phyloP scores from a whole-genome alignment of 2,329 filamentous ascomycete species.

The Diaporthe vexans region DNA sequence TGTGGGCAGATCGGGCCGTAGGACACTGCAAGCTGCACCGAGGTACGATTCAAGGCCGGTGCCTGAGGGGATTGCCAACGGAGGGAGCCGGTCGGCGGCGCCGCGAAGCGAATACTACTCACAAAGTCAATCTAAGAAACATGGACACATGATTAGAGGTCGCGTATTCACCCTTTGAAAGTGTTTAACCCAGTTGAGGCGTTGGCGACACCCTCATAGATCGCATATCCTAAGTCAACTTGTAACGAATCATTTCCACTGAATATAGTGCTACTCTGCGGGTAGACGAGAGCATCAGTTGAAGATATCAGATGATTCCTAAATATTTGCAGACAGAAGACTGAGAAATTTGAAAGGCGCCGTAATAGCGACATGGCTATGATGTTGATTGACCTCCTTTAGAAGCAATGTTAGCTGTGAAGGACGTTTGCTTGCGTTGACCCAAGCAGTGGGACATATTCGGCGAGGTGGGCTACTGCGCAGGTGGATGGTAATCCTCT shows the following conservation, averaged over 20 bases:
- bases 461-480: neutral
- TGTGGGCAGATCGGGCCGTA: constrained; percentile 33
- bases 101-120: constrained; percentile 27
- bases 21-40: neutral
- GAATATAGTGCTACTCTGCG: constrained; percentile 5
- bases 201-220: neutral
- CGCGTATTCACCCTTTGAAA: neutral
- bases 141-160: neutral
- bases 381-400: neutral
- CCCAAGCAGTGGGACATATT: neutral
- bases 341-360: neutral
- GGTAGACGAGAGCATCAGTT: neutral
- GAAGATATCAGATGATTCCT: neutral
- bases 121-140: neutral
- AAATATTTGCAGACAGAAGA: neutral
- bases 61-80: constrained; percentile 22
- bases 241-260: neutral
- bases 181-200: neutral
- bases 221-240: constrained; percentile 5
- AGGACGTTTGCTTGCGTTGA: neutral
- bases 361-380: neutral
- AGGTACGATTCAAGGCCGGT: constrained; percentile 12
- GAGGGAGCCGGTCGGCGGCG: constrained; percentile 19
- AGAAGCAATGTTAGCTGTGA: neutral
- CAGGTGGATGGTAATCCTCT: neutral